Percentiles rank a stretch among this genome's conserved stretches.
These are phyloP conservation scores for Rosa multiflora DNA, from an alignment of 306 rosid genomes.

Conservation along the genomic window DNA sequence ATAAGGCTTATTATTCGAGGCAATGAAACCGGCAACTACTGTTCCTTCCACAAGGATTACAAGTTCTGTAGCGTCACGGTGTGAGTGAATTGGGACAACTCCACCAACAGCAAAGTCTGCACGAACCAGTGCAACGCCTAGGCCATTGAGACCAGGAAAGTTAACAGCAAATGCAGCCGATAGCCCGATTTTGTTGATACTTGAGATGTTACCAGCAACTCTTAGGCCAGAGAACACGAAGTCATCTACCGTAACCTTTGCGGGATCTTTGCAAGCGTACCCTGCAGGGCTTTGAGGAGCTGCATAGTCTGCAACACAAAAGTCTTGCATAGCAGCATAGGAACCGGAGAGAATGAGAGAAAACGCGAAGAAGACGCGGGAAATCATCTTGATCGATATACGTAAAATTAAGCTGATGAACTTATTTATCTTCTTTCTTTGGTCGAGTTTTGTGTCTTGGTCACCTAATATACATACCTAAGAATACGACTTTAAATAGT, in stretches of 20 bases:
- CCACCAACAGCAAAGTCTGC: slow-evolving; percentile 55
- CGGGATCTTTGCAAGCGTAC: slow-evolving; percentile 57
- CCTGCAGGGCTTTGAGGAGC: slow-evolving; percentile 61
- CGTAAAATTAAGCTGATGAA: background rate
- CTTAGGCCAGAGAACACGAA: slow-evolving; percentile 58
- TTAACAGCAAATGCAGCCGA: slow-evolving; percentile 54
- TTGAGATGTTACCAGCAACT: slow-evolving; percentile 63
- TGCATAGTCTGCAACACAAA: slow-evolving; percentile 66
- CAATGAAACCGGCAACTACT: slow-evolving; percentile 57
- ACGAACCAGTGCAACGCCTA: slow-evolving; percentile 57
- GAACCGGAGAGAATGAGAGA: slow-evolving; percentile 37
- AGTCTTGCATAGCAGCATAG: slow-evolving; percentile 62
- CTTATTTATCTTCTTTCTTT: background rate
- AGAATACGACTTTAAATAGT: background rate
- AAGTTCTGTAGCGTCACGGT: slow-evolving; percentile 61
- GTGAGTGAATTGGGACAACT: slow-evolving; percentile 73
- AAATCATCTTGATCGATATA: slow-evolving; percentile 11
- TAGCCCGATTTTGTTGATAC: slow-evolving; percentile 55
- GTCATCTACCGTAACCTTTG: slow-evolving; percentile 46
- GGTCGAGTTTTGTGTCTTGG: background rate
- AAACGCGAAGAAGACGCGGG: slow-evolving; percentile 32
- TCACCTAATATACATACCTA: background rate
- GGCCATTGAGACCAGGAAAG: slow-evolving; percentile 66
- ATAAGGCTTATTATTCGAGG: slow-evolving; percentile 54
- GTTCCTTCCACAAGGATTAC: slow-evolving; percentile 42